phyloP scores from a whole-genome alignment of 371 early-diverging fungal species.

The Syncephalis plumigaleata region DNA sequence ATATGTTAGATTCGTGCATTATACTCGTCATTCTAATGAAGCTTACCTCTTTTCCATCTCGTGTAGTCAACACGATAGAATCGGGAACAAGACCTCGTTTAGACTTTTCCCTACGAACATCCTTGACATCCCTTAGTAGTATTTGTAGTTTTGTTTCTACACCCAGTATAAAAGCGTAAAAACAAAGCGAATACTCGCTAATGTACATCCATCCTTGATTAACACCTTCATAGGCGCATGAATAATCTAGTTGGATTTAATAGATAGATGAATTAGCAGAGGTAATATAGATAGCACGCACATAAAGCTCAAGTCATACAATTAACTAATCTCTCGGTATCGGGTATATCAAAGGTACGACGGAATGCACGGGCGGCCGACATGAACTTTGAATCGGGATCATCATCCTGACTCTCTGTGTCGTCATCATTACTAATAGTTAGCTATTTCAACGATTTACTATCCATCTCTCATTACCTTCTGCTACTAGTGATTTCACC shows the following conservation, averaged over 20 bases:
- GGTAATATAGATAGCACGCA: too few species aligned
- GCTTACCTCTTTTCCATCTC: constrained; percentile 59
- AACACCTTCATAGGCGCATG: constrained; percentile 69
- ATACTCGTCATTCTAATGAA: too few species aligned
- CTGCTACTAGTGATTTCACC: constrained; percentile 70
- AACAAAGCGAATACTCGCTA: constrained; percentile 77
- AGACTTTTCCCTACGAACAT: constrained; percentile 67
- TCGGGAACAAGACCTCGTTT: constrained; percentile 82
- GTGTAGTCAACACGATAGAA: constrained; percentile 65
- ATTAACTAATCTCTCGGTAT: constrained; percentile 75
- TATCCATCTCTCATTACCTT: constrained; percentile 4
- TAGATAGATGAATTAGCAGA: too few species aligned
- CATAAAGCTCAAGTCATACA: too few species aligned
- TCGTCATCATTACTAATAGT: too few species aligned
- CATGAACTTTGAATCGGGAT: constrained; percentile 61
- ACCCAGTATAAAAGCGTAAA: constrained; percentile 88
- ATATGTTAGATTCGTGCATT: too few species aligned
- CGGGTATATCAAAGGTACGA: constrained; percentile 68
- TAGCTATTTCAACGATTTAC: too few species aligned
- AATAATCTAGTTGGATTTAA: constrained; percentile 51
- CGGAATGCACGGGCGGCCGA: constrained; percentile 81
- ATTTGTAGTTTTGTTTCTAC: constrained; percentile 79
- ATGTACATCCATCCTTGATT: constrained; percentile 97
- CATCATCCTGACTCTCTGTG: constrained; percentile 55
- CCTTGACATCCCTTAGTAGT: constrained; percentile 77